phyloP scores from a whole-genome alignment of 148 eudicot genomes.

The Hydrangea macrophylla region DNA sequence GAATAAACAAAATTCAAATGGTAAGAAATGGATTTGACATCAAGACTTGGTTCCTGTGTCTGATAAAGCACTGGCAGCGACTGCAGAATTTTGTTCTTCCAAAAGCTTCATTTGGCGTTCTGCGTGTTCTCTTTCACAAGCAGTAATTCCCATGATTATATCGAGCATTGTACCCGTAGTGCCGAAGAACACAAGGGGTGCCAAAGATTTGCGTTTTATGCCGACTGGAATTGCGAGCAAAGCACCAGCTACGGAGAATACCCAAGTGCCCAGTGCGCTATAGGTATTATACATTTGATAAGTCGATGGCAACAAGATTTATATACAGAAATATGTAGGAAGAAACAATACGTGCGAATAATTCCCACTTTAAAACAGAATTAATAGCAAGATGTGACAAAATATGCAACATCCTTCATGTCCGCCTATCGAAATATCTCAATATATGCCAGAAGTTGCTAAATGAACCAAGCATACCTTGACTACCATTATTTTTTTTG shows the following conservation, averaged over 20 bases:
- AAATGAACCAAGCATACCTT: not conserved
- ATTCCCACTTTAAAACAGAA: not conserved
- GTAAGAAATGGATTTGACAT: not conserved
- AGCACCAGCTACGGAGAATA: conserved; percentile 96
- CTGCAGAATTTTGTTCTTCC: conserved; percentile 61
- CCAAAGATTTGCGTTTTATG: conserved; percentile 76
- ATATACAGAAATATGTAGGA: too few relatives aligned
- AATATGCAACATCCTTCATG: not conserved
- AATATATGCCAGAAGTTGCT: not conserved
- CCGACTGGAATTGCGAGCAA: conserved; percentile 91
- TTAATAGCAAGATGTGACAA: too few relatives aligned
- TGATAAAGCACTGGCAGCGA: conserved; percentile 21
- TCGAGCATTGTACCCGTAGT: conserved; percentile 98
- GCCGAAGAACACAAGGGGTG: conserved; percentile 93
- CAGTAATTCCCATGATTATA: conserved; percentile 85
- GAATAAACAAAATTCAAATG: not conserved
- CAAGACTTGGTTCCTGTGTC: conserved; percentile 24
- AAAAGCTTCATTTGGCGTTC: conserved; percentile 88
- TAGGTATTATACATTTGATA: conserved; percentile 11
- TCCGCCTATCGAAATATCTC: not conserved
- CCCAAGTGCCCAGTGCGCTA: conserved; percentile 97
- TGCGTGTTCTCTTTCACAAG: conserved; percentile 93
- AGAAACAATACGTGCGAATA: not conserved
- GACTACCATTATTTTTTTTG: too few relatives aligned
- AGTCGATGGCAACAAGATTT: not conserved